Evolutionary conservation across 2,329 filamentous ascomycete species (phyloP).

Genomic region (Paraphoma sp.): DNA sequence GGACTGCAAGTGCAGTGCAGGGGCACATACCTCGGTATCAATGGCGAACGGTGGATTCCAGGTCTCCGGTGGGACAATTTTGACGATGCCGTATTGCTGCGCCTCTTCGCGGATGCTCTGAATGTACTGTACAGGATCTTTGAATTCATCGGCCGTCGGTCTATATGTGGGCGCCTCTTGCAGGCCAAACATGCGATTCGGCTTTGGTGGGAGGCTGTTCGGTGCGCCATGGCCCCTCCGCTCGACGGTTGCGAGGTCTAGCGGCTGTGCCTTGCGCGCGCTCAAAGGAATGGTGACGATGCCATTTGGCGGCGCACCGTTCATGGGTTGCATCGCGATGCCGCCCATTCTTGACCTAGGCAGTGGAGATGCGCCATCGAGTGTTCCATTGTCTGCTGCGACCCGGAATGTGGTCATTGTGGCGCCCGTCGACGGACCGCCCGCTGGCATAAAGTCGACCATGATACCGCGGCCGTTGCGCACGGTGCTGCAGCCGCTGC

Average conservation of each 20-base stretch:
- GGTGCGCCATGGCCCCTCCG: constrained; percentile 83
- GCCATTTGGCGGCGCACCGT: constrained; percentile 48
- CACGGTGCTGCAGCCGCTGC: constrained; percentile 23
- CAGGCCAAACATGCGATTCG: constrained; percentile 81
- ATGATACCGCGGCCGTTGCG: constrained; percentile 38
- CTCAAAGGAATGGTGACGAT: constrained; percentile 63
- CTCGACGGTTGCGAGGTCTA: constrained; percentile 91
- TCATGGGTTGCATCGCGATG: constrained; percentile 26
- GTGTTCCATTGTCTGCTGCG: constrained; percentile 36
- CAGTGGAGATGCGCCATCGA: constrained; percentile 28
- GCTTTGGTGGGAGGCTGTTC: constrained; percentile 76
- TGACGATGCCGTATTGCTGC: constrained; percentile 87
- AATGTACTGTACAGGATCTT: constrained; percentile 92
- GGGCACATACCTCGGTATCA: constrained; percentile 83
- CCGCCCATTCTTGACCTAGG: constrained; percentile 41
- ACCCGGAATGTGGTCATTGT: constrained; percentile 48
- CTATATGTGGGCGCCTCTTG: constrained; percentile 89
- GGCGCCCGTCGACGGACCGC: constrained; percentile 40
- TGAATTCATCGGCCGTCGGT: constrained; percentile 92
- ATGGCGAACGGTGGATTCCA: constrained; percentile 98
- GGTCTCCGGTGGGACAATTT: constrained; percentile 89
- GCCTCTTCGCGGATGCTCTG: constrained; percentile 89
- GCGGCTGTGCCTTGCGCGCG: constrained; percentile 68
- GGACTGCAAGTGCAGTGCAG: neutral
- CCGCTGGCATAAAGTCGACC: constrained; percentile 45